Conservation (phyloP, 805 yeast species). For the Candida verbasci region DNA sequence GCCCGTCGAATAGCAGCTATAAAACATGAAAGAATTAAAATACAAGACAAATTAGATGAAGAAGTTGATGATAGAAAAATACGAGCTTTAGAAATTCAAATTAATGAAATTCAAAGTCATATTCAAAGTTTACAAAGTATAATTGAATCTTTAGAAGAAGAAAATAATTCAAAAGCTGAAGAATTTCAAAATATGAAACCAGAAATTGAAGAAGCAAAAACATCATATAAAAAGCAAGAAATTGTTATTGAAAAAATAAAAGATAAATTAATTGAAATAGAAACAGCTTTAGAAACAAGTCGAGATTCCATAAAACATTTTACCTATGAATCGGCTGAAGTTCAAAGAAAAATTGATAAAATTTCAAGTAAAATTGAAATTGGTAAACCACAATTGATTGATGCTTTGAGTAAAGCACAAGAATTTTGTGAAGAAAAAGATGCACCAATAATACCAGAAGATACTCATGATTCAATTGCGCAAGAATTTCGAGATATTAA, state of each 20-base stretch:
- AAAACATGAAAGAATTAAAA: conserved; percentile 16
- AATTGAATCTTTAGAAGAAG: conserved; percentile 23
- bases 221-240: background rate
- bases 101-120: conserved; percentile 23
- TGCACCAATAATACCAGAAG: conserved; percentile 35
- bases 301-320: conserved; percentile 11
- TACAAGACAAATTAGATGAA: conserved; percentile 39
- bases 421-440: conserved; percentile 46
- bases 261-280: conserved; percentile 17
- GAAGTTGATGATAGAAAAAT: conserved; percentile 41
- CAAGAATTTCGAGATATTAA: conserved; percentile 45
- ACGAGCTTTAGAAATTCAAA: conserved; percentile 30
- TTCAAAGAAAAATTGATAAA: conserved; percentile 12
- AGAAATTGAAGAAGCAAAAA: background rate
- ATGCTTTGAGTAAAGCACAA: conserved; percentile 23
- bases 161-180: conserved; percentile 9
- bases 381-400: conserved; percentile 13
- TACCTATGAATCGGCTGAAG: conserved; percentile 5
- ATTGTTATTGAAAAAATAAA: conserved; percentile 7
- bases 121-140: conserved; percentile 24
- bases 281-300: conserved; percentile 14
- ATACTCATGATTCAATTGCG: conserved; percentile 45
- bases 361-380: conserved; percentile 19
- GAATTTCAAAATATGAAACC: background rate
- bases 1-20: background rate